Conservation (phyloP, 805 yeast genomes). For the Kodamaea sagamina region DNA sequence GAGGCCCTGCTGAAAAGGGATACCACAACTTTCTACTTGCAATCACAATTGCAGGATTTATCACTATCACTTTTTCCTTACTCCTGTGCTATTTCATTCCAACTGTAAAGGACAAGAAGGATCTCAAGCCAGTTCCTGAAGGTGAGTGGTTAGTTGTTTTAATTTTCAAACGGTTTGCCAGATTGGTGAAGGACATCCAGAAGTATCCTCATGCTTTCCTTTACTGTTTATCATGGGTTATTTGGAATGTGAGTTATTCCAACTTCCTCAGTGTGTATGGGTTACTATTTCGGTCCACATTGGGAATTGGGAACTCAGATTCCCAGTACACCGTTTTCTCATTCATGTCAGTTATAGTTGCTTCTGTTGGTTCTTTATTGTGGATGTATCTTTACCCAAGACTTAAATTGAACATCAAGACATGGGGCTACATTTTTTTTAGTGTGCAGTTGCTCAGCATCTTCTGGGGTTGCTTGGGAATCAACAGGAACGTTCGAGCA, state of each 20-base stretch:
- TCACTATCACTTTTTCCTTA: slow-evolving; percentile 30
- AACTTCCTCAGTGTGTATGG: slow-evolving; percentile 39
- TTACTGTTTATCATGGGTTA: slow-evolving; percentile 42
- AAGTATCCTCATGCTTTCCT: slow-evolving; percentile 37
- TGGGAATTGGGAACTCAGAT: slow-evolving; percentile 41
- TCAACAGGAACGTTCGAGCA: slow-evolving; percentile 19
- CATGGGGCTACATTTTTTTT: slow-evolving; percentile 39
- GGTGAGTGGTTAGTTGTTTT: slow-evolving; percentile 27
- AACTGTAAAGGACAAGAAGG: slow-evolving; percentile 25
- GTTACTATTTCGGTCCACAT: slow-evolving; percentile 39
- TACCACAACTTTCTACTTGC: slow-evolving; percentile 39
- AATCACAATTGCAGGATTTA: slow-evolving; percentile 39
- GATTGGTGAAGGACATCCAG: slow-evolving; percentile 25
- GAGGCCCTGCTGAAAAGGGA: slow-evolving; percentile 26
- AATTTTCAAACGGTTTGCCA: slow-evolving; percentile 27
- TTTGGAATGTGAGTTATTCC: slow-evolving; percentile 40
- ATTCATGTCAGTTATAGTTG: slow-evolving; percentile 37
- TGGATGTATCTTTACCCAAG: slow-evolving; percentile 42
- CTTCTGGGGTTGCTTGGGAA: slow-evolving; percentile 20
- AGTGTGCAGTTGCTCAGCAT: slow-evolving; percentile 32
- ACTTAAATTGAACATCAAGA: slow-evolving; percentile 25
- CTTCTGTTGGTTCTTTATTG: slow-evolving; percentile 33
- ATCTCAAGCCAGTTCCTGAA: slow-evolving; percentile 20
- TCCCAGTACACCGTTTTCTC: slow-evolving; percentile 42
- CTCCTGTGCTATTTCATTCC: slow-evolving; percentile 33